Evolutionary conservation across 164 flowering plant species (phyloP).

Genomic region (Umbilicus rupestris): DNA sequence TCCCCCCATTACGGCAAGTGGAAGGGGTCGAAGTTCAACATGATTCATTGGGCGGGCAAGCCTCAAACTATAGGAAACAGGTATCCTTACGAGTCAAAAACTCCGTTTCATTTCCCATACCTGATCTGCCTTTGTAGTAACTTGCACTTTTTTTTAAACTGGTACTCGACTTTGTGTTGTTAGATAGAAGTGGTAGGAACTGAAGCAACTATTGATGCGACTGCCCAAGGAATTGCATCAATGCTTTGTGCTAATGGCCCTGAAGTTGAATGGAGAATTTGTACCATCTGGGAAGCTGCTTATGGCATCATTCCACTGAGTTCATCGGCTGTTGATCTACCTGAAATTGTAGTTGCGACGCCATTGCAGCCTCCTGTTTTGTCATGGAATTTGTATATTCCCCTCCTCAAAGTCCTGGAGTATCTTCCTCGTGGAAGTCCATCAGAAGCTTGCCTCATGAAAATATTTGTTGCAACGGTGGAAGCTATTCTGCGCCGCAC

Average conservation of each 20-base stretch:
- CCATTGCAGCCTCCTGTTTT: constrained; percentile 85
- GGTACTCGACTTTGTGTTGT: constrained; percentile 11
- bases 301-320: constrained; percentile 83
- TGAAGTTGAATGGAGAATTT: constrained; percentile 98
- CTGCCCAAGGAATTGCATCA: constrained; percentile 98
- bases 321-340: constrained; percentile 84
- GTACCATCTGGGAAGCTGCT: constrained; percentile 99
- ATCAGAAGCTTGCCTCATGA: constrained; percentile 95
- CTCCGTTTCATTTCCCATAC: neutral
- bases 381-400: constrained; percentile 91
- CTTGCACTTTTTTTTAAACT: constrained; percentile 5
- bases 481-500: constrained; percentile 86
- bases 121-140: neutral
- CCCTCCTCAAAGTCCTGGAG: constrained; percentile 86
- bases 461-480: constrained; percentile 93
- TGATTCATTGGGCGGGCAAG: constrained; percentile 57
- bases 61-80: constrained; percentile 57
- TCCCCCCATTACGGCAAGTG: constrained; percentile 83
- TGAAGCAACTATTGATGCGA: constrained; percentile 93
- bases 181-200: constrained; percentile 75
- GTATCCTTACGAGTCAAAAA: constrained; percentile 21
- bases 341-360: constrained; percentile 85
- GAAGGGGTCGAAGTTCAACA: constrained; percentile 80
- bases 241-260: constrained; percentile 98
- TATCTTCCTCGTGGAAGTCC: constrained; percentile 98